phyloP scores from a whole-genome alignment of 225 moss, liverwort and hornwort species.

The Marchantia polymorpha region DNA sequence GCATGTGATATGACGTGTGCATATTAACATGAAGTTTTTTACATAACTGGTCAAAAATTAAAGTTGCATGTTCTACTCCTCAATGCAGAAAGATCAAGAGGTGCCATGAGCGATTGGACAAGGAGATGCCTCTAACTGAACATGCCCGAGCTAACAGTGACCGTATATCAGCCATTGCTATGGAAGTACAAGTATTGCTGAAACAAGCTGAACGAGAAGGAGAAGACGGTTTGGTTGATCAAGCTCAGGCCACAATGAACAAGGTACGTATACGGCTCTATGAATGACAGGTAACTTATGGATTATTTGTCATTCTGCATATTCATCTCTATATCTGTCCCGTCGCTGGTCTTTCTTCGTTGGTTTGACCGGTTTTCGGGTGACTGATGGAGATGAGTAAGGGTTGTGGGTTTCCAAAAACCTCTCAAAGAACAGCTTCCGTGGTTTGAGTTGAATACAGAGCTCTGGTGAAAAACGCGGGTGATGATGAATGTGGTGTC shows the following conservation, averaged over 20 bases:
- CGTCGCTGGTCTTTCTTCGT: not conserved
- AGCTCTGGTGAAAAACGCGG: constrained; percentile 20
- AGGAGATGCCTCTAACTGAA: constrained; percentile 93
- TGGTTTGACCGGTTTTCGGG: constrained; percentile 8
- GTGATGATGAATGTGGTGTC: constrained; percentile 36
- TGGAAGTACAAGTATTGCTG: constrained; percentile 89
- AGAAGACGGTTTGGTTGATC: constrained; percentile 92
- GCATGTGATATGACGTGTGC: too few species aligned
- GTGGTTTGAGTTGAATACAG: constrained; percentile 16
- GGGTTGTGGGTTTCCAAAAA: not conserved
- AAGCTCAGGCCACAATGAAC: constrained; percentile 89
- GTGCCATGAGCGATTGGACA: constrained; percentile 91
- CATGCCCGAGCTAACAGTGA: constrained; percentile 87
- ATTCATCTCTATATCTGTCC: constrained; percentile 3
- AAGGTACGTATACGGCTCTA: constrained; percentile 43
- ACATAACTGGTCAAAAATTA: not conserved
- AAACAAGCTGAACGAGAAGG: constrained; percentile 94
- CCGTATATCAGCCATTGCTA: constrained; percentile 86
- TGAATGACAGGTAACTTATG: constrained; percentile 9
- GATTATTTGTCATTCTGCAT: constrained; percentile 4
- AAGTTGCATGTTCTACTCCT: not conserved
- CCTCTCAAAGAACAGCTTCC: constrained; percentile 18
- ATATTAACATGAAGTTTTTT: not conserved
- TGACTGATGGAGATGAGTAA: not conserved
- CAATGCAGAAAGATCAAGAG: constrained; percentile 88